Evolutionary conservation across 768 basidiomycete species (phyloP), one percentile per base, ranked within the genome.

Genomic region (Postia placenta): DNA sequence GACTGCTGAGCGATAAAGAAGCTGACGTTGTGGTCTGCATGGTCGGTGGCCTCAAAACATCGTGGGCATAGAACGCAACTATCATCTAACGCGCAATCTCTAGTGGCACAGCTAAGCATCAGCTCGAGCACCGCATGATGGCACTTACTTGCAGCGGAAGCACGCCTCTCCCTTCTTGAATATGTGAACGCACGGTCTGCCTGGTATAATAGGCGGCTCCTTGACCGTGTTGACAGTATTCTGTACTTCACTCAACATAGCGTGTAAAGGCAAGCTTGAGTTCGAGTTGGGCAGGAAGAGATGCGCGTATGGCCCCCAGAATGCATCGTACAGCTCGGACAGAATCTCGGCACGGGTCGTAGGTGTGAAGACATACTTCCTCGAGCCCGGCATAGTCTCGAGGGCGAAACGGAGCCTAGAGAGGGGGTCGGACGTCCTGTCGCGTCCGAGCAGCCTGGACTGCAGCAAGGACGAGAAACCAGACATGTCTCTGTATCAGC

Each of bases 1-100:
- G 88, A 85, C 57, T 96, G 92, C 50, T 90, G 89, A 6, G 88
- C 85, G 56, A 95, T 87, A 66, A 90, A 92, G 71, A 98, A 94
- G 51, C 87, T 86, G 57, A 97, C 83, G 55, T 92, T 95, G 69
- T 98, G 95, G 39, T 81, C 83, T 19, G 71, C 69, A 62, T 98
- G 95, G 49, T 86, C 76, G n/a, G 88, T 87, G 1, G 87, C 79
- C 57, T 89, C 85, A 69, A 94, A 98, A 66, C 96, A 98, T 42
- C 78, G 76, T 1, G 88, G 75, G 63, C 95, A 98, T 23, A 98
- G 72, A 11, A 96, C 92, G 58, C 87, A 94, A 56, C 85, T 89
- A 48, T 92, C 85, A 57, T 96, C 90, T 45, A 88, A 69, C 1
- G 88, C 85, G 66, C 94, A 98, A 57, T 96, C 93, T 64, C 95